phyloP scores from a whole-genome alignment of 2,329 filamentous ascomycete species.

The Cladosporium sp. region DNA sequence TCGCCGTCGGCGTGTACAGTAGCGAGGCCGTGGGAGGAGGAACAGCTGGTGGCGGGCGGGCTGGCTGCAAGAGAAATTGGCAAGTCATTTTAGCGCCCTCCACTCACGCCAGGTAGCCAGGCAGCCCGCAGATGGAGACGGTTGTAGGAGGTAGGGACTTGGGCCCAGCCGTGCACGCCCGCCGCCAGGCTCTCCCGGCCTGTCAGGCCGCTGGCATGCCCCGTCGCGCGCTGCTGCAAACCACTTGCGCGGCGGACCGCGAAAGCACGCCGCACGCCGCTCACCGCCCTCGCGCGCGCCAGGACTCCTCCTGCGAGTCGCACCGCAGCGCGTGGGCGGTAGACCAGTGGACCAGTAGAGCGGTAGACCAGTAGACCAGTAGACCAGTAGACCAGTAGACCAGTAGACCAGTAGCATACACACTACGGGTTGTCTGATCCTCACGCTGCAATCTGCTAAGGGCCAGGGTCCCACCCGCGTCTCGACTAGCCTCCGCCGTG shows the following conservation, averaged over 20 bases:
- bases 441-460: background rate
- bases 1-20: background rate
- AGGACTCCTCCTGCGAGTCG: background rate
- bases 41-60: background rate
- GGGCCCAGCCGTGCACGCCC: background rate
- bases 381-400: too few species aligned
- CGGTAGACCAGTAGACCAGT: too few species aligned
- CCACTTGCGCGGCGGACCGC: too few species aligned
- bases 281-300: slow-evolving; percentile 2
- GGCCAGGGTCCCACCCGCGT: slow-evolving; percentile 2
- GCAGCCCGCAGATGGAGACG: too few species aligned
- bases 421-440: background rate
- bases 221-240: background rate
- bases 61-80: background rate
- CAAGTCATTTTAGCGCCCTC: background rate
- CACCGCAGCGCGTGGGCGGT: background rate
- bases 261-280: background rate
- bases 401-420: background rate
- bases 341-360: too few species aligned
- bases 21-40: background rate
- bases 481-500: slow-evolving; percentile 2
- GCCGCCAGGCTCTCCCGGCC: background rate
- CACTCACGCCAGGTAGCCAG: too few species aligned
- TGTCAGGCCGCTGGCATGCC: slow-evolving; percentile 3
- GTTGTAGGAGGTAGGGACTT: too few species aligned